Evolutionary conservation across 1,284 basidiomycete species (phyloP), one percentile per base, ranked within the genome.

Genomic region (Microbotryum lychnidis-dioicae): DNA sequence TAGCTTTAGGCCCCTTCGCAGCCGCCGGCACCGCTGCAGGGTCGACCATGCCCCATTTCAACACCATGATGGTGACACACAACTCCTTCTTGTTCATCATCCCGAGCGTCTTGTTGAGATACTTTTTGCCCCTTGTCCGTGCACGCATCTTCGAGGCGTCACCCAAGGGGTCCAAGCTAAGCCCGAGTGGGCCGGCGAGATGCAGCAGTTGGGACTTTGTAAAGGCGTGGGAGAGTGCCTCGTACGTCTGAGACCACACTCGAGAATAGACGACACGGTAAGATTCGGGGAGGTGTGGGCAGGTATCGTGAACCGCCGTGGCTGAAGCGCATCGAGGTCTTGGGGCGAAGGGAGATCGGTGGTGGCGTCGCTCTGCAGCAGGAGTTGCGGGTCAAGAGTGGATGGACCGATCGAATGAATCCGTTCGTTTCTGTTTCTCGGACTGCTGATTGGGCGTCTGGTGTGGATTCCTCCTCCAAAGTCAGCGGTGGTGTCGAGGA

Each of bases 51-150:
- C 57, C 49, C 48, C 55, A 65, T 25, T 67, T 33, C 33, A 60
- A 33, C 8, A 65, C 49, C 61, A 67, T 42, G 23, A 67, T 63
- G 29, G 61, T 53, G 14, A 57, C 45, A 12, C 55, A 45, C 37
- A 67, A 46, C 46, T 67, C 63, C 21, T 50, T 47, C 54, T 67
- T 67, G 37, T 29, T 54, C 63, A 62, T 65, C 54, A 63, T 64
- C 10, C 62, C 63, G 27, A 64, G n/a, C 42, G 49, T 42, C 54
- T 64, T 67, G 27, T 6, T 50, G 42, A 63, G 62, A 10, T 10
- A 14, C 51, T 62, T 60, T 53, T 51, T 63, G 8, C 57, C 60
- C 31, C 46, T 37, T 12, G 58, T 61, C 4, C 49, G 50, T 2
- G 42, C 45, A 25, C 52, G 54, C 42, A 66, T 25, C 44, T 29